Percentiles rank a stretch among this genome's conserved stretches.
phyloP scores from a whole-genome alignment of 768 basidiomycete genomes.

The Plicaturopsis crispa region DNA sequence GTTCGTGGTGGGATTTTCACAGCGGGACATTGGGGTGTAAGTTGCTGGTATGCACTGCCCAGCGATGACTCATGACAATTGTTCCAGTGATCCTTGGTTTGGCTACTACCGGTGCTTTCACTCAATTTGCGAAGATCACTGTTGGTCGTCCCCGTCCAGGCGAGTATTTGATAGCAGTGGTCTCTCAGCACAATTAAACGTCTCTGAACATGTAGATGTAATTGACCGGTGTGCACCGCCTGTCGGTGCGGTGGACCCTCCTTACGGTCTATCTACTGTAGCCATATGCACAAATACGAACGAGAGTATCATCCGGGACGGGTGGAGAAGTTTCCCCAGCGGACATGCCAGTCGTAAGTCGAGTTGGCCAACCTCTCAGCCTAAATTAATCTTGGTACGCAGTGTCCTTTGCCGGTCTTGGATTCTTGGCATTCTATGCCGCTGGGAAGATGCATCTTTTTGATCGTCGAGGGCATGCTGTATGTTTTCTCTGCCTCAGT shows the following conservation, averaged over 20 bases:
- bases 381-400: neutral
- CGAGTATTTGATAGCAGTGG: slow-evolving; percentile 14
- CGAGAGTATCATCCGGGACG: slow-evolving; percentile 55
- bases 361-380: neutral
- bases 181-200: neutral
- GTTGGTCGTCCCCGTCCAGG: slow-evolving; percentile 90
- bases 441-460: slow-evolving; percentile 92
- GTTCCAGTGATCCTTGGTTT: slow-evolving; percentile 70
- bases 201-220: slow-evolving; percentile 42
- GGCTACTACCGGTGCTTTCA: slow-evolving; percentile 70
- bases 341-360: slow-evolving; percentile 82
- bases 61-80: too few relatives aligned
- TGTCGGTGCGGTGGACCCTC: slow-evolving; percentile 54
- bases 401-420: slow-evolving; percentile 93
- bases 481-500: slow-evolving; percentile 21
- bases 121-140: slow-evolving; percentile 78
- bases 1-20: slow-evolving; percentile 89
- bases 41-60: slow-evolving; percentile 10
- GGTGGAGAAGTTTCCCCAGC: slow-evolving; percentile 88
- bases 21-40: slow-evolving; percentile 45
- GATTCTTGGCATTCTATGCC: slow-evolving; percentile 81
- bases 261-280: slow-evolving; percentile 66
- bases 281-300: slow-evolving; percentile 76
- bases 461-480: slow-evolving; percentile 68
- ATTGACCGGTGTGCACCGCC: slow-evolving; percentile 67